These are phyloP conservation scores for Epithemia pelagica DNA, from an alignment of 108 stramenopile species.

Conservation along the genomic window DNA sequence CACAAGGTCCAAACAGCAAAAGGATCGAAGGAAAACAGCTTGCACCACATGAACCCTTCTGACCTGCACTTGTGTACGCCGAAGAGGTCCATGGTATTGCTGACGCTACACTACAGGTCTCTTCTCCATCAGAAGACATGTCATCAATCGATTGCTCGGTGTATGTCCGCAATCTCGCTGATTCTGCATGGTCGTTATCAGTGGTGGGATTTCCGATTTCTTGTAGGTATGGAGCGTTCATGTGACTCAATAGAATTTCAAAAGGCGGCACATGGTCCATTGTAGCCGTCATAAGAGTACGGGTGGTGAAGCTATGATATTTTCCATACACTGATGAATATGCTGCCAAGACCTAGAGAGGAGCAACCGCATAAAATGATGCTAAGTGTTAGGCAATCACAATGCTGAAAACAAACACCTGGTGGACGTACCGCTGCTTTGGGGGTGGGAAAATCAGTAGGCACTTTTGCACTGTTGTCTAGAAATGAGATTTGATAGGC, in stretches of 20 bases:
- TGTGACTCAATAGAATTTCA: neutral
- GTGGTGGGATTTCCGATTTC: neutral
- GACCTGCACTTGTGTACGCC: too few species aligned
- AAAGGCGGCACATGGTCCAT: neutral
- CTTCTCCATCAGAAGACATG: neutral
- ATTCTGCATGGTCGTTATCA: neutral
- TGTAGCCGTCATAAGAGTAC: neutral
- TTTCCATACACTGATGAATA: slow-evolving; percentile 55
- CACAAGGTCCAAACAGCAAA: neutral
- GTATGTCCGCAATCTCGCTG: neutral
- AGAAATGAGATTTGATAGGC: slow-evolving; percentile 55
- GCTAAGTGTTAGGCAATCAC: neutral
- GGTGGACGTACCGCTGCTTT: slow-evolving; percentile 35
- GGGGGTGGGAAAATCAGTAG: slow-evolving; percentile 23
- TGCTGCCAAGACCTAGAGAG: slow-evolving; percentile 17
- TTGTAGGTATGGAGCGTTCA: neutral
- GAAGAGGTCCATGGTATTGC: neutral
- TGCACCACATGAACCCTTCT: neutral
- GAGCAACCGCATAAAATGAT: slow-evolving; percentile 13
- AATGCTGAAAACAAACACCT: neutral
- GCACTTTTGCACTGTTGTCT: slow-evolving; percentile 42
- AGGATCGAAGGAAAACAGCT: neutral
- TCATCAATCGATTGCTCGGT: neutral
- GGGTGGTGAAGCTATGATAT: slow-evolving; percentile 53
- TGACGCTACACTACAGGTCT: neutral